phyloP scores from a whole-genome alignment of 768 basidiomycete genomes.

The Auriscalpium orientale region DNA sequence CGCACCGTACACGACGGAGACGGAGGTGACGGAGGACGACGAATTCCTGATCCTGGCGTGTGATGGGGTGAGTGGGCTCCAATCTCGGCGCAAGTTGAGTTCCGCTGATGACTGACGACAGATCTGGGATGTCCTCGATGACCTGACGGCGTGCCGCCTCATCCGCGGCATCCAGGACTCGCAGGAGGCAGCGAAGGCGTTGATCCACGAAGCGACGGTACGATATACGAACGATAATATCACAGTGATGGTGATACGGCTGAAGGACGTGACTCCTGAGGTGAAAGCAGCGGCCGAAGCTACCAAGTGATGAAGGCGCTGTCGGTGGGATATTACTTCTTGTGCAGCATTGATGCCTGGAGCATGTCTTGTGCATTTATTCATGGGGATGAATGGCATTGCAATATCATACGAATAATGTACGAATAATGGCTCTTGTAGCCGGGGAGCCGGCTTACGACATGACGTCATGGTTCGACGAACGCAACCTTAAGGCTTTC shows the following conservation, averaged over 20 bases:
- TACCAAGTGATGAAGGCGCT: conserved; percentile 4
- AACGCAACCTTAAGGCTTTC: not conserved
- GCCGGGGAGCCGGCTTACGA: no score
- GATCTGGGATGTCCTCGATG: conserved; percentile 95
- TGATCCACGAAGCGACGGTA: conserved; percentile 77
- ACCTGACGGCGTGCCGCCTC: conserved; percentile 86
- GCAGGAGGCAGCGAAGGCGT: conserved; percentile 67
- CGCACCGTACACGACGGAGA: conserved; percentile 97
- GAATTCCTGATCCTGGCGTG: conserved; percentile 95
- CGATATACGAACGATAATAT: conserved; percentile 95
- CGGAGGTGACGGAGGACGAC: conserved; percentile 81
- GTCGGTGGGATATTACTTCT: not conserved
- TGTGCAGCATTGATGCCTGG: not conserved
- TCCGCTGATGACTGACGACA: conserved; percentile 23
- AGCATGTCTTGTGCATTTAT: not conserved
- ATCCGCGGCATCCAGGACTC: conserved; percentile 67
- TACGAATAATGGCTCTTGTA: no score
- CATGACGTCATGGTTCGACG: not conserved
- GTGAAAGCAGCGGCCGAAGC: conserved; percentile 9
- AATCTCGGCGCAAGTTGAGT: not conserved
- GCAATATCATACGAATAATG: no score
- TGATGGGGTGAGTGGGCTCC: conserved; percentile 71
- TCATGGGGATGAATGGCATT: no score
- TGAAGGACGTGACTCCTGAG: conserved; percentile 39
- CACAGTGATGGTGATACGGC: conserved; percentile 82